phyloP scores from a whole-genome alignment of 2,329 filamentous ascomycete species.

The Talaromyces sp. region DNA sequence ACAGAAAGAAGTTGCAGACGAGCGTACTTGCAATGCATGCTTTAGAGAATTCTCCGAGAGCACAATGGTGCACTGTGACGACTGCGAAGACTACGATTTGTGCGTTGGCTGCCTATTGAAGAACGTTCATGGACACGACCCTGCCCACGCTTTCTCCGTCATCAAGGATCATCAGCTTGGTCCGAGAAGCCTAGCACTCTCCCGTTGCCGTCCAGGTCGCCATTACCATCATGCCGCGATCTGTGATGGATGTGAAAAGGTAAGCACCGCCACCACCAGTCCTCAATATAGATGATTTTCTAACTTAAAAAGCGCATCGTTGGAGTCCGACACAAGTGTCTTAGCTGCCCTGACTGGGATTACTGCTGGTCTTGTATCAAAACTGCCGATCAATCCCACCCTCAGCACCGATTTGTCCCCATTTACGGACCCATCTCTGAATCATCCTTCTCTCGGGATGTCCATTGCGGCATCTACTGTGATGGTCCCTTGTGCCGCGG shows the following conservation, averaged over 20 bases:
- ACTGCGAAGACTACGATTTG: constrained; percentile 87
- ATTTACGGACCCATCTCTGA: constrained; percentile 68
- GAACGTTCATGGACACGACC: constrained; percentile 84
- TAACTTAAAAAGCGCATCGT: constrained; percentile 60
- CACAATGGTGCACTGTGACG: constrained; percentile 78
- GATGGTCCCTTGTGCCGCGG: constrained; percentile 83
- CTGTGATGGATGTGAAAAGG: constrained; percentile 88
- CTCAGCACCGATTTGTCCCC: constrained; percentile 81
- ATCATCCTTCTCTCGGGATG: constrained; percentile 46
- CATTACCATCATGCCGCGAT: constrained; percentile 80
- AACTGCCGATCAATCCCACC: constrained; percentile 66
- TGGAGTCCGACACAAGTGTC: constrained; percentile 92
- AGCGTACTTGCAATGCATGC: constrained; percentile 62
- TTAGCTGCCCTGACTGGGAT: constrained; percentile 96
- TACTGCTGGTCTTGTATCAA: constrained; percentile 77
- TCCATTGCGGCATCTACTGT: constrained; percentile 86
- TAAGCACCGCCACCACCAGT: constrained; percentile 26
- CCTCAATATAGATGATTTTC: neutral
- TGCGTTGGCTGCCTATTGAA: constrained; percentile 76
- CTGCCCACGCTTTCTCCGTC: constrained; percentile 73
- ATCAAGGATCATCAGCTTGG: constrained; percentile 50
- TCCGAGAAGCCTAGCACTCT: constrained; percentile 60
- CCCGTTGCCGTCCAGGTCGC: constrained; percentile 73
- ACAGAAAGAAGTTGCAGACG: constrained; percentile 18
- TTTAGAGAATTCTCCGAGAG: constrained; percentile 69